Conservation (phyloP, 805 yeast genomes). For the Sugiyamaella valdiviana region DNA sequence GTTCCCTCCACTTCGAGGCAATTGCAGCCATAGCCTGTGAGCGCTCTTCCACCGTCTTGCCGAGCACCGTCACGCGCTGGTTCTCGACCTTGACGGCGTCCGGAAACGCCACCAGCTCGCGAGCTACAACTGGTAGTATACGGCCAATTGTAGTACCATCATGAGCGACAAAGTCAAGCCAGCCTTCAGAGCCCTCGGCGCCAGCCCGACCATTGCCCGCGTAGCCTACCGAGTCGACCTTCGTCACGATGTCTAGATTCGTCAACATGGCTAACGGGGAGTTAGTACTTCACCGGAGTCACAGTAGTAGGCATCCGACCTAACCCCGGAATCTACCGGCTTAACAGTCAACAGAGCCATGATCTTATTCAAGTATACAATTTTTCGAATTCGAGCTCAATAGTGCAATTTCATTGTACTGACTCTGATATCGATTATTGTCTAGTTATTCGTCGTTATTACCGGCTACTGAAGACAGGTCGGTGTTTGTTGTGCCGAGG, state of each 20-base stretch:
- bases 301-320: too few species aligned
- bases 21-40: slow-evolving; percentile 31
- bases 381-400: too few species aligned
- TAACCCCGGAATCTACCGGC: too few species aligned
- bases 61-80: slow-evolving; percentile 28
- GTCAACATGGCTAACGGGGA: not conserved
- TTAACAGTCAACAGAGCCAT: too few species aligned
- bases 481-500: too few species aligned
- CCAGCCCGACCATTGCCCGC: slow-evolving; percentile 5
- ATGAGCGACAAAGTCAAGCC: slow-evolving; percentile 24
- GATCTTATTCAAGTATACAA: too few species aligned
- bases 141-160: slow-evolving; percentile 25
- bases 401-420: too few species aligned
- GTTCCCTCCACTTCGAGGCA: slow-evolving; percentile 21
- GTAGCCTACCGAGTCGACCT: slow-evolving; percentile 16
- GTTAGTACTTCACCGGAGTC: too few species aligned
- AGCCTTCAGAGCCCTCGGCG: not conserved
- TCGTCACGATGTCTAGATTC: slow-evolving; percentile 1
- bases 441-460: too few species aligned
- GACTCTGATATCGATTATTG: too few species aligned
- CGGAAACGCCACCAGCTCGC: slow-evolving; percentile 14
- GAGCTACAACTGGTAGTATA: slow-evolving; percentile 23
- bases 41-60: slow-evolving; percentile 38
- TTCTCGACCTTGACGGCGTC: slow-evolving; percentile 25
- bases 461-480: too few species aligned